Conservation (phyloP, 2,329 filamentous ascomycete genomes). For the Neonectria faginata region DNA sequence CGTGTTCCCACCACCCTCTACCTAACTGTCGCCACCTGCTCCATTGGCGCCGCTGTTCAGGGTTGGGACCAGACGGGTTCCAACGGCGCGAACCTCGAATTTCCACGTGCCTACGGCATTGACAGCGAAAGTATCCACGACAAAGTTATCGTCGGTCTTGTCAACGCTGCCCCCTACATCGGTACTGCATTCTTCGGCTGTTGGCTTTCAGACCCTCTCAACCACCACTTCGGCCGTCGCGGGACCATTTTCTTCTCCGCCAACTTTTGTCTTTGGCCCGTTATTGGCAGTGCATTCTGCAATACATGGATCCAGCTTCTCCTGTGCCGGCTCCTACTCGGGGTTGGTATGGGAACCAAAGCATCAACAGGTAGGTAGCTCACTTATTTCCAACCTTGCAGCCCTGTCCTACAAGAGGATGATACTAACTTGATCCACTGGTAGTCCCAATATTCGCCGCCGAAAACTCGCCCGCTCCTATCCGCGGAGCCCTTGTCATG, state of each 20-base stretch:
- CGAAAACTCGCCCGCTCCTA: constrained; percentile 75
- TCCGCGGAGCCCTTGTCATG: constrained; percentile 84
- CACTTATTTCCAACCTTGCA: background rate
- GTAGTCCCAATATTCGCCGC: constrained; percentile 81
- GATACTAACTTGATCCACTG: constrained; percentile 25
- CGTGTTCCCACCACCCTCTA: constrained; percentile 71
- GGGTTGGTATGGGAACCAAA: constrained; percentile 82
- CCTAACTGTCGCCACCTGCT: constrained; percentile 75
- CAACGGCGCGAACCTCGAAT: constrained; percentile 73
- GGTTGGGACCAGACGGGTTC: constrained; percentile 76
- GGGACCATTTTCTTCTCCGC: constrained; percentile 78
- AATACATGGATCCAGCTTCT: constrained; percentile 80
- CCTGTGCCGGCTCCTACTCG: constrained; percentile 76
- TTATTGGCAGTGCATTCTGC: constrained; percentile 77
- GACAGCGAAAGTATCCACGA: constrained; percentile 51
- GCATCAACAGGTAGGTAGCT: constrained; percentile 64
- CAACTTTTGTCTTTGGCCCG: constrained; percentile 76
- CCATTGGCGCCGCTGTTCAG: constrained; percentile 76
- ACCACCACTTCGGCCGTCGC: constrained; percentile 57
- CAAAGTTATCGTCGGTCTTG: constrained; percentile 70
- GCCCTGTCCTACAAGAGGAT: background rate
- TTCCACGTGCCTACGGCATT: constrained; percentile 64
- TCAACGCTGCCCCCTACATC: constrained; percentile 70
- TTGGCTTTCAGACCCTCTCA: constrained; percentile 76
- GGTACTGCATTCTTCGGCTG: constrained; percentile 65